Evolutionary conservation across 495 filamentous ascomycete genomes (phyloP).

Genomic region (Clavariopsis aquatica): DNA sequence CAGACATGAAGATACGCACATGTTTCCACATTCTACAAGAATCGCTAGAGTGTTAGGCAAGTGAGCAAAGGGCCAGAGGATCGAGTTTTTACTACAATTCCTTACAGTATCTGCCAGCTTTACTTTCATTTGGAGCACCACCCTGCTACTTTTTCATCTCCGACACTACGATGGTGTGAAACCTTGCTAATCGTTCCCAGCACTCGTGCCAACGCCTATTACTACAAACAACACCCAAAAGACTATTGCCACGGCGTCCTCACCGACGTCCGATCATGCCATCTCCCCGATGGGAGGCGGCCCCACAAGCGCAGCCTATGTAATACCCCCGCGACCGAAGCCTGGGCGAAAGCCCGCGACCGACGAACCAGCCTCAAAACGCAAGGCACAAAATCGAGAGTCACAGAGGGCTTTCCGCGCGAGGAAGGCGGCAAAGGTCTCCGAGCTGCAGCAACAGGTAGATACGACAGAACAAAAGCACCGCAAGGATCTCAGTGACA

Average conservation of each 20-base stretch:
- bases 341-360: constrained; percentile 41
- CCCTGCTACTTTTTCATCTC: too few relatives aligned
- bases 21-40: too few relatives aligned
- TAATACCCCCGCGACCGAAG: constrained; percentile 37
- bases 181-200: neutral
- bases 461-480: constrained; percentile 29
- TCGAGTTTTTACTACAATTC: too few relatives aligned
- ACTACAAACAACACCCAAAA: constrained; percentile 5
- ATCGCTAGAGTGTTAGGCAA: too few relatives aligned
- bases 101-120: too few relatives aligned
- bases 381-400: constrained; percentile 41
- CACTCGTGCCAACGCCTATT: constrained; percentile 2
- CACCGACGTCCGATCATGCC: constrained; percentile 12
- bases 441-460: constrained; percentile 28
- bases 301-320: constrained; percentile 32
- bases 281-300: constrained; percentile 32
- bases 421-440: constrained; percentile 29
- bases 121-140: too few relatives aligned
- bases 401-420: constrained; percentile 37
- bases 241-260: constrained; percentile 28
- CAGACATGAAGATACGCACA: too few relatives aligned
- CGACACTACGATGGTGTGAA: too few relatives aligned
- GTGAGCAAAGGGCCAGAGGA: too few relatives aligned
- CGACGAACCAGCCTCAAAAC: constrained; percentile 37
- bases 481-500: constrained; percentile 16